Evolutionary conservation across 164 flowering plant species (phyloP).

Genomic region (Magnolia sinica): DNA sequence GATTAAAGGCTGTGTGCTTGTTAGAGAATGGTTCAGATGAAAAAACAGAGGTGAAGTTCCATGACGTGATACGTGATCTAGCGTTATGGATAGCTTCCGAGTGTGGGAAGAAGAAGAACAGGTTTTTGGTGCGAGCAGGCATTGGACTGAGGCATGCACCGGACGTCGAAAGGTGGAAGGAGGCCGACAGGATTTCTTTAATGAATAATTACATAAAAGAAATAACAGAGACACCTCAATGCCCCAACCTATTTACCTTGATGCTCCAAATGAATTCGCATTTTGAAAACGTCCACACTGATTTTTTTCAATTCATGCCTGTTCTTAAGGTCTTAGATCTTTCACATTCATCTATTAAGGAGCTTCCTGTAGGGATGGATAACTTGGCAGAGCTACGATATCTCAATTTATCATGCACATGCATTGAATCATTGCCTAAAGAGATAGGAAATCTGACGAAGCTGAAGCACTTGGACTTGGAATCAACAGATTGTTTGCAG

Average conservation of each 20-base stretch:
- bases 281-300: not conserved
- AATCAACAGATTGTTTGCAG: not conserved
- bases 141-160: slow-evolving; percentile 4
- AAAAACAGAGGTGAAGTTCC: slow-evolving; percentile 10
- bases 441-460: slow-evolving; percentile 6
- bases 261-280: slow-evolving; percentile 6
- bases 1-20: slow-evolving; percentile 13
- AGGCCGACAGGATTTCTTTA: slow-evolving; percentile 12
- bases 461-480: slow-evolving; percentile 12
- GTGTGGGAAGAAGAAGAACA: not conserved
- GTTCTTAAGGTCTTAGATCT: slow-evolving; percentile 16
- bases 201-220: slow-evolving; percentile 5
- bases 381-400: slow-evolving; percentile 8
- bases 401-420: slow-evolving; percentile 10
- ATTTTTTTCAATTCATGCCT: slow-evolving; percentile 14
- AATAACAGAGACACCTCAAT: not conserved
- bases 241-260: slow-evolving; percentile 23
- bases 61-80: slow-evolving; percentile 11
- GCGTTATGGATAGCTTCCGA: slow-evolving; percentile 19
- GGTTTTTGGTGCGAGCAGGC: slow-evolving; percentile 3
- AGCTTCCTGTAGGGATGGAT: slow-evolving; percentile 7
- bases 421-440: not conserved
- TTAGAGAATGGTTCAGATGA: slow-evolving; percentile 10
- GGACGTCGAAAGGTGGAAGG: slow-evolving; percentile 9
- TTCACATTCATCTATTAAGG: not conserved